These are phyloP conservation scores for Crithidia bombi DNA, from an alignment of 208 protist species.

Conservation along the genomic window DNA sequence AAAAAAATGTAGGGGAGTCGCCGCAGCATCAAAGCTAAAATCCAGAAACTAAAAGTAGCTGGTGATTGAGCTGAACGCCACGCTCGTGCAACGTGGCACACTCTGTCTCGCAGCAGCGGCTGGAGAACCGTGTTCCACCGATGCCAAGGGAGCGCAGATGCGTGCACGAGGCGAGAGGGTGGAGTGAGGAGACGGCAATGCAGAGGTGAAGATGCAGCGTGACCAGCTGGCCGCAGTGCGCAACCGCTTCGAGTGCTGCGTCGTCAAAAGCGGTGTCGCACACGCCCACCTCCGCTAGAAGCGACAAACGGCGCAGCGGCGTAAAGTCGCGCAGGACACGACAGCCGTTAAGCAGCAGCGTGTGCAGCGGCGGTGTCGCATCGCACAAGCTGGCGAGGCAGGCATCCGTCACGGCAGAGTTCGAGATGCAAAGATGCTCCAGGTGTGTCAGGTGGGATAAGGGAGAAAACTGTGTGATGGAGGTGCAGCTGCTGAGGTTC, in stretches of 20 bases:
- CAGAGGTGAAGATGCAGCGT: slow-evolving; percentile 36
- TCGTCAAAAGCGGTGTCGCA: slow-evolving; percentile 34
- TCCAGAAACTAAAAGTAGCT: slow-evolving; percentile 23
- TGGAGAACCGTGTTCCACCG: slow-evolving; percentile 32
- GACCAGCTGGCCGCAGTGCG: slow-evolving; percentile 16
- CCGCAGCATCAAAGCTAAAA: slow-evolving; percentile 2
- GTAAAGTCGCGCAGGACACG: slow-evolving; percentile 28
- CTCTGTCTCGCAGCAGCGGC: slow-evolving; percentile 9
- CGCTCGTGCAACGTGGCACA: slow-evolving; percentile 15
- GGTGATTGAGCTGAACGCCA: slow-evolving; percentile 34
- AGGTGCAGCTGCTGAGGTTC: slow-evolving; percentile 19
- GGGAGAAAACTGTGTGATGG: slow-evolving; percentile 14
- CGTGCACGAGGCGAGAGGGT: slow-evolving; percentile 17
- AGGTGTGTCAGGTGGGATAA: slow-evolving; percentile 21
- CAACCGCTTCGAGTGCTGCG: slow-evolving; percentile 17
- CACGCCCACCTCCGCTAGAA: slow-evolving; percentile 24
- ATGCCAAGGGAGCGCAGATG: slow-evolving; percentile 27
- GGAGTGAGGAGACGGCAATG: slow-evolving; percentile 18
- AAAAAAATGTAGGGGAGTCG: background rate
- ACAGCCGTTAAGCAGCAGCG: slow-evolving; percentile 30
- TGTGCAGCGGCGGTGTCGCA: slow-evolving; percentile 13
- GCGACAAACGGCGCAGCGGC: slow-evolving; percentile 7
- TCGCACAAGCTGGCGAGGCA: slow-evolving; percentile 19
- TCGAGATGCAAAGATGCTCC: slow-evolving; percentile 23
- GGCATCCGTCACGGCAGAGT: slow-evolving; percentile 13